Evolutionary conservation across 768 basidiomycete genomes (phyloP).

Genomic region (Neoboletus subvelutipes): DNA sequence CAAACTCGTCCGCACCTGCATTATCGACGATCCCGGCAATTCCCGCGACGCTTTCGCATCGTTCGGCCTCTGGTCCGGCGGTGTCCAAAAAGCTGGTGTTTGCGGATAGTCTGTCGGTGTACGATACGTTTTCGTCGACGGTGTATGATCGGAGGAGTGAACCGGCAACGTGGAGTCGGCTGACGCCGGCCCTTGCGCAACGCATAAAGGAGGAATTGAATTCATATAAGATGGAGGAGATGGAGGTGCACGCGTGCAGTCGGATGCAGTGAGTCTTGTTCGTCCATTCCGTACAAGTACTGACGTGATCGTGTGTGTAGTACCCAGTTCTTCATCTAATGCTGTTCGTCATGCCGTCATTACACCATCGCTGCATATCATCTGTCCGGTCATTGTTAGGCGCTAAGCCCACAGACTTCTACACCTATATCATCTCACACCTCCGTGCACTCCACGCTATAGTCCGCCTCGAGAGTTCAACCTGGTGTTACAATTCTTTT

Average conservation of each 20-base stretch:
- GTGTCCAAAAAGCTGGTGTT: constrained; percentile 79
- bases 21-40: constrained; percentile 55
- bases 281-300: neutral
- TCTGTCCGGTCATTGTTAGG: constrained; percentile 27
- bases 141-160: constrained; percentile 95
- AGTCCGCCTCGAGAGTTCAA: constrained; percentile 17
- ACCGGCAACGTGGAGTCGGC: constrained; percentile 93
- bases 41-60: constrained; percentile 59
- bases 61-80: constrained; percentile 74
- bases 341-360: constrained; percentile 21
- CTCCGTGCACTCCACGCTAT: constrained; percentile 20
- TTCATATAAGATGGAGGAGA: constrained; percentile 99
- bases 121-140: constrained; percentile 90
- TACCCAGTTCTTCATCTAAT: constrained; percentile 87
- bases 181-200: constrained; percentile 94
- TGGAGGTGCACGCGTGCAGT: constrained; percentile 96
- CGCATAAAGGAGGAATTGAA: constrained; percentile 98
- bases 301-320: constrained; percentile 37
- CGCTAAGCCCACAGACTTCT: constrained; percentile 31
- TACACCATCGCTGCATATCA: constrained; percentile 26
- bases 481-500: constrained; percentile 27
- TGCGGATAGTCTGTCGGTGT: constrained; percentile 89
- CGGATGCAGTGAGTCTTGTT: constrained; percentile 73
- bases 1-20: constrained; percentile 88
- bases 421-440: constrained; percentile 22